phyloP scores from a whole-genome alignment of 306 rosid species.

The Crotalaria pallida region DNA sequence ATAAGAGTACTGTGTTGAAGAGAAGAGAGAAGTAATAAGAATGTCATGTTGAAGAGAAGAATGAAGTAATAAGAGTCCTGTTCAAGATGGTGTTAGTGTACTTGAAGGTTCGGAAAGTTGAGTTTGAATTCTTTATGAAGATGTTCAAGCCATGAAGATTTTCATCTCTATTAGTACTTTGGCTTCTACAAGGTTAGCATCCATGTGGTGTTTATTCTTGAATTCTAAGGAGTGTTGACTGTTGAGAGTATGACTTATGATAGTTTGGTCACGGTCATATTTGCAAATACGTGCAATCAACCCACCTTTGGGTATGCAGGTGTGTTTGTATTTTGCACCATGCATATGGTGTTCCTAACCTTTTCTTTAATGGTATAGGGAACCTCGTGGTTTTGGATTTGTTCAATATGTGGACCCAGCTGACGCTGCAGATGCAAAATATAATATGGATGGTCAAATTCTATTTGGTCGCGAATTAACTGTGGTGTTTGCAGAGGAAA shows the following conservation, averaged over 20 bases:
- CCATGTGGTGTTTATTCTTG: conserved; percentile 44
- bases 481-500: conserved; percentile 76
- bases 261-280: conserved; percentile 12
- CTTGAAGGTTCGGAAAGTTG: conserved; percentile 59
- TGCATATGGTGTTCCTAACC: background rate
- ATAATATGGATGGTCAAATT: conserved; percentile 73
- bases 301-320: conserved; percentile 3
- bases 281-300: conserved; percentile 17
- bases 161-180: conserved; percentile 58
- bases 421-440: conserved; percentile 83
- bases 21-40: conserved; percentile 58
- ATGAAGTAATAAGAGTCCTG: conserved; percentile 48
- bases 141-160: conserved; percentile 76
- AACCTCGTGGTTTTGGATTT: conserved; percentile 80
- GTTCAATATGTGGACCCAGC: conserved; percentile 65
- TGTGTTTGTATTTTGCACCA: background rate
- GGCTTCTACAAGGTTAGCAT: conserved; percentile 76
- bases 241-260: conserved; percentile 20
- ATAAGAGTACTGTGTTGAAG: conserved; percentile 61
- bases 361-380: conserved; percentile 38
- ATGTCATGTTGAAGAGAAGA: conserved; percentile 59
- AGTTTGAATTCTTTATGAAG: conserved; percentile 56
- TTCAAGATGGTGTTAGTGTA: conserved; percentile 54
- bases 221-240: conserved; percentile 34
- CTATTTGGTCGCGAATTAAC: conserved; percentile 72